phyloP scores from a whole-genome alignment of 768 basidiomycete genomes.

The Lactarius evosmus region DNA sequence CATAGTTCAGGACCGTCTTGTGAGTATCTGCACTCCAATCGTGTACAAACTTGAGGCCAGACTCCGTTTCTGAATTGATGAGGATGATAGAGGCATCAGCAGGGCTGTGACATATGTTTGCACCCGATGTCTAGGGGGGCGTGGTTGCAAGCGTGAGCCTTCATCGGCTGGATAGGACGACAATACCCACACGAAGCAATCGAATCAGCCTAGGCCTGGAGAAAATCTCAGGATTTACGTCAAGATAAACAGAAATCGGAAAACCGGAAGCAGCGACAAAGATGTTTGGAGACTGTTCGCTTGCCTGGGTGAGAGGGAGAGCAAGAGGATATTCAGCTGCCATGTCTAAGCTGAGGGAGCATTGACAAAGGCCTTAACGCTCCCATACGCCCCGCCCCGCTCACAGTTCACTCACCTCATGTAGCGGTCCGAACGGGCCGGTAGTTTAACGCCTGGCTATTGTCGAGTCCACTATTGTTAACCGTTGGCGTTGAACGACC shows the following conservation, averaged over 20 bases:
- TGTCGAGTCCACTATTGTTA: conserved; percentile 8
- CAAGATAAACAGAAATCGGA: conserved; percentile 52
- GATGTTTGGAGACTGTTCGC: conserved; percentile 29
- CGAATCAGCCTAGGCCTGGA: conserved; percentile 52
- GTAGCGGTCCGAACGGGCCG: not conserved
- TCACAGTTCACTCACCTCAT: not conserved
- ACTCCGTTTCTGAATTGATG: conserved; percentile 50
- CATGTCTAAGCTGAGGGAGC: not conserved
- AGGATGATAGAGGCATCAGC: conserved; percentile 55
- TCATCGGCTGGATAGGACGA: not conserved
- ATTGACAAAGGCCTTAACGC: not conserved
- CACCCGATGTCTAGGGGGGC: conserved; percentile 50
- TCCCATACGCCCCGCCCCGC: no score
- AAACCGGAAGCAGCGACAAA: conserved; percentile 42
- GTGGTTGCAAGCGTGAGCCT: not conserved
- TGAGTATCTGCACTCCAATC: conserved; percentile 51
- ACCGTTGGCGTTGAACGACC: not conserved
- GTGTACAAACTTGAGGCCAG: conserved; percentile 54
- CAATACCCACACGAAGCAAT: conserved; percentile 23
- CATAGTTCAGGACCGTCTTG: conserved; percentile 49
- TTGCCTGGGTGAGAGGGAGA: conserved; percentile 10
- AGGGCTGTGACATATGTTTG: conserved; percentile 48
- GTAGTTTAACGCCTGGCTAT: not conserved
- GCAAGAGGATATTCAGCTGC: conserved; percentile 8
- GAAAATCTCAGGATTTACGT: conserved; percentile 48